Evolutionary conservation across 2,329 filamentous ascomycete genomes (phyloP).

Genomic region (Emergomyces orientalis): DNA sequence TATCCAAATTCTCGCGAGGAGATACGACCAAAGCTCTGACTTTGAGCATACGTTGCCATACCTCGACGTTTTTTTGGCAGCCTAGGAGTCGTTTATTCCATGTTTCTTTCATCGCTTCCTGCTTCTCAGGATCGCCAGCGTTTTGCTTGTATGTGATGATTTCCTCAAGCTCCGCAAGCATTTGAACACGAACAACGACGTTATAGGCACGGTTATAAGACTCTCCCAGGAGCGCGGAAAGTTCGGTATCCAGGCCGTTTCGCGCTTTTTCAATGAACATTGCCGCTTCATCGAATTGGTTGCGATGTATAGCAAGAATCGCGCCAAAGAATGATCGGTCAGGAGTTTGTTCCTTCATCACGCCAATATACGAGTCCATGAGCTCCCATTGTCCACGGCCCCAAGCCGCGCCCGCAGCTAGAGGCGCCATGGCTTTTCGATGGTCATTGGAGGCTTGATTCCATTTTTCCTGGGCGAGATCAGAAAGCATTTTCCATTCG

Average conservation of each 20-base stretch:
- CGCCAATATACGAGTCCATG: slow-evolving; percentile 93
- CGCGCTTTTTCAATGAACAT: slow-evolving; percentile 82
- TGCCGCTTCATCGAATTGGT: slow-evolving; percentile 88
- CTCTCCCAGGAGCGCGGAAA: slow-evolving; percentile 93
- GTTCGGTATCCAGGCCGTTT: slow-evolving; percentile 87
- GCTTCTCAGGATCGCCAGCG: slow-evolving; percentile 66
- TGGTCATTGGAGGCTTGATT: slow-evolving; percentile 78
- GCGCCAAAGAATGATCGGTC: slow-evolving; percentile 97
- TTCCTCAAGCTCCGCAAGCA: slow-evolving; percentile 97
- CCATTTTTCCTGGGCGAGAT: slow-evolving; percentile 87
- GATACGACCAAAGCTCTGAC: slow-evolving; percentile 85
- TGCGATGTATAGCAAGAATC: slow-evolving; percentile 87
- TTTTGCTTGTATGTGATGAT: slow-evolving; percentile 97
- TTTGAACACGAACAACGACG: slow-evolving; percentile 96
- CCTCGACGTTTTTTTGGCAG: slow-evolving; percentile 92
- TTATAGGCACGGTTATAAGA: slow-evolving; percentile 97
- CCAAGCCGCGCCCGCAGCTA: slow-evolving; percentile 94
- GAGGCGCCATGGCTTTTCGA: slow-evolving; percentile 79
- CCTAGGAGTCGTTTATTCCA: slow-evolving; percentile 95
- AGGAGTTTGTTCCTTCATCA: slow-evolving; percentile 87
- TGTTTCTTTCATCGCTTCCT: slow-evolving; percentile 80
- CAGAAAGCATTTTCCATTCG: slow-evolving; percentile 91
- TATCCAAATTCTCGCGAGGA: slow-evolving; percentile 88
- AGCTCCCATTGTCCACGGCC: slow-evolving; percentile 93
- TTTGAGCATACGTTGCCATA: slow-evolving; percentile 97